Evolutionary conservation across 2,329 filamentous ascomycete genomes (phyloP).

Genomic region (Colletotrichum endophyticum): DNA sequence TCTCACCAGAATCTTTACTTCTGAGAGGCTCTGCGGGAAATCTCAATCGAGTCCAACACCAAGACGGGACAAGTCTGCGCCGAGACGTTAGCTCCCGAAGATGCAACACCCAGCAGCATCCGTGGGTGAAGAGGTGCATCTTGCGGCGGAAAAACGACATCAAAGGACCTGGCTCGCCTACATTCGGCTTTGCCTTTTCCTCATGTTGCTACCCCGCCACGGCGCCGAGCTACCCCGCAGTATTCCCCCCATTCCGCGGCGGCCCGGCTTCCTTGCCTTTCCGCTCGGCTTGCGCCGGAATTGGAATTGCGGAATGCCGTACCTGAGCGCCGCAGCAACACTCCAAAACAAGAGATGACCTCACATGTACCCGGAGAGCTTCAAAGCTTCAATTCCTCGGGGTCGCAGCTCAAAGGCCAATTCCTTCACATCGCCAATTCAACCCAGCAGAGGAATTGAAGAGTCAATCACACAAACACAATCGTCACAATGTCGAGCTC

Average conservation of each 20-base stretch:
- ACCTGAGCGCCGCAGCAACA: neutral
- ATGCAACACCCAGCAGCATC: neutral
- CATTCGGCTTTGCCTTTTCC: conserved; percentile 4
- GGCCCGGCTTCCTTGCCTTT: conserved; percentile 2
- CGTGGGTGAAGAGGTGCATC: neutral
- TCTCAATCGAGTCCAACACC: neutral
- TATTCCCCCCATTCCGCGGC: conserved; percentile 4
- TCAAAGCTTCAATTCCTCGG: neutral
- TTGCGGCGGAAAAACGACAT: neutral
- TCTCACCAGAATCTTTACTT: conserved; percentile 18
- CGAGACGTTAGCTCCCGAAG: neutral
- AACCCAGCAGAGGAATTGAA: neutral
- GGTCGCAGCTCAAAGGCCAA: neutral
- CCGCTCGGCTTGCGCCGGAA: conserved; percentile 24
- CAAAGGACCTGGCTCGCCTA: neutral
- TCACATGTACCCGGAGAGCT: neutral
- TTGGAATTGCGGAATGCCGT: conserved; percentile 19
- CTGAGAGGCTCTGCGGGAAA: neutral
- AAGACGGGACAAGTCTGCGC: neutral
- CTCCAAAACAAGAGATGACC: conserved; percentile 5
- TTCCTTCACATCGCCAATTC: neutral
- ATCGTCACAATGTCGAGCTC: conserved; percentile 11
- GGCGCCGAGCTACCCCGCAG: conserved; percentile 15
- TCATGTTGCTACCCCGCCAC: neutral
- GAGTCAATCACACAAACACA: neutral